These are phyloP conservation scores for Leccinum ponderosum DNA, from an alignment of 1,284 basidiomycete species.

Conservation along the genomic window DNA sequence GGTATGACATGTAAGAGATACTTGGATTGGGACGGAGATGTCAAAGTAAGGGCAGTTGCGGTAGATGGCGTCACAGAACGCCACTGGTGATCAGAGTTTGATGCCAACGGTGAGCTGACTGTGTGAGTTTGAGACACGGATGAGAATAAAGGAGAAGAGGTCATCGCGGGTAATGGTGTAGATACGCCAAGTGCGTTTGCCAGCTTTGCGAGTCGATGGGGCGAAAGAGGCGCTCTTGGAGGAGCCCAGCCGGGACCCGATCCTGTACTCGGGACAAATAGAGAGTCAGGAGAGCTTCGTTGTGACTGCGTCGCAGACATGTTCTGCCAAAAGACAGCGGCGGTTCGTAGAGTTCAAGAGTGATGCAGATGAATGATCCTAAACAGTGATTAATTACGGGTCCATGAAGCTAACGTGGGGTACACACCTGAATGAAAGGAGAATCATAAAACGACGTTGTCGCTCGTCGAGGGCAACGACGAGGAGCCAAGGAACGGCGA, in stretches of 20 bases:
- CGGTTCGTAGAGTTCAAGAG: conserved; percentile 1
- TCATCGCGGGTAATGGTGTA: conserved; percentile 60
- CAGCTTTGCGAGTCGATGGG: conserved; percentile 73
- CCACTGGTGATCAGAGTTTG: conserved; percentile 43
- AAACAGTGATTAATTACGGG: conserved; percentile 3
- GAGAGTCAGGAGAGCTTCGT: conserved; percentile 10
- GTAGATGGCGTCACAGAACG: conserved; percentile 61
- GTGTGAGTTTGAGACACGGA: conserved; percentile 37
- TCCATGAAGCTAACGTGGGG: neutral
- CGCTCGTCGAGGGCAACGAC: conserved; percentile 11
- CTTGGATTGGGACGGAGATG: conserved; percentile 46
- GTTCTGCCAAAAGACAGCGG: conserved; percentile 2
- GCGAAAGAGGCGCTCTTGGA: conserved; percentile 69
- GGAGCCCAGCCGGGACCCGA: conserved; percentile 48
- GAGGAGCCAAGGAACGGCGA: neutral
- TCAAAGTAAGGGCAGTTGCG: conserved; percentile 37
- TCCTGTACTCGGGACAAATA: conserved; percentile 13
- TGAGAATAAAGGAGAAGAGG: conserved; percentile 29
- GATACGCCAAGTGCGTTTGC: conserved; percentile 81
- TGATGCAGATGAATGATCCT: conserved; percentile 6
- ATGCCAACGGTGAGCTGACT: conserved; percentile 29
- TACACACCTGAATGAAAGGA: conserved; percentile 17
- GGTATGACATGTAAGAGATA: conserved; percentile 78
- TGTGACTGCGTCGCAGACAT: conserved; percentile 14
- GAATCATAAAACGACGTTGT: conserved; percentile 7